Conservation (phyloP, 2,329 filamentous ascomycete genomes). For the Fusarium staphyleae region DNA sequence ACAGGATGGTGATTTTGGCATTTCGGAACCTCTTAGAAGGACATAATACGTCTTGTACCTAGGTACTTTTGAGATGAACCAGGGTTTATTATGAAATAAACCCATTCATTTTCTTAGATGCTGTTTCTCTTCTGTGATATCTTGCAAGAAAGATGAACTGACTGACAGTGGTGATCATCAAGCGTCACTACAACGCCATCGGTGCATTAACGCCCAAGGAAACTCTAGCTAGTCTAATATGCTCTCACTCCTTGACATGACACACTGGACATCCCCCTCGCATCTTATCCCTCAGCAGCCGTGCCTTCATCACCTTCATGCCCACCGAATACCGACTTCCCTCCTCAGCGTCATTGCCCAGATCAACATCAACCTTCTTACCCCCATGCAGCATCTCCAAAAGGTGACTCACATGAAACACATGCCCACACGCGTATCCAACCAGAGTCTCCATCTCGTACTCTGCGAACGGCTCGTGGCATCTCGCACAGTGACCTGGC, state of each 20-base stretch:
- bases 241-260: conserved; percentile 37
- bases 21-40: conserved; percentile 28
- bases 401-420: conserved; percentile 79
- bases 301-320: conserved; percentile 85
- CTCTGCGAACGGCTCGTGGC: conserved; percentile 62
- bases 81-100: conserved; percentile 12
- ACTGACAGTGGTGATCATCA: conserved; percentile 5
- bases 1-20: conserved; percentile 36
- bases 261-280: conserved; percentile 70
- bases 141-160: background rate
- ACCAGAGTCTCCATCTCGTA: conserved; percentile 75
- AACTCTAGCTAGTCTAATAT: conserved; percentile 17
- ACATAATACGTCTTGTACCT: conserved; percentile 40
- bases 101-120: background rate
- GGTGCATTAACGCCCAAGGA: conserved; percentile 13
- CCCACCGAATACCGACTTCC: conserved; percentile 71
- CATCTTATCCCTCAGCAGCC: conserved; percentile 76
- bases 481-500: conserved; percentile 67
- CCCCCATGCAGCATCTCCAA: conserved; percentile 60
- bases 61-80: conserved; percentile 38
- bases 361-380: conserved; percentile 55
- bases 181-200: conserved; percentile 23
- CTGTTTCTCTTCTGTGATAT: background rate
- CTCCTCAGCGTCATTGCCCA: conserved; percentile 53
- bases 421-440: conserved; percentile 82